phyloP scores from a whole-genome alignment of 495 filamentous ascomycete species.

The Aspergillus sparsus region DNA sequence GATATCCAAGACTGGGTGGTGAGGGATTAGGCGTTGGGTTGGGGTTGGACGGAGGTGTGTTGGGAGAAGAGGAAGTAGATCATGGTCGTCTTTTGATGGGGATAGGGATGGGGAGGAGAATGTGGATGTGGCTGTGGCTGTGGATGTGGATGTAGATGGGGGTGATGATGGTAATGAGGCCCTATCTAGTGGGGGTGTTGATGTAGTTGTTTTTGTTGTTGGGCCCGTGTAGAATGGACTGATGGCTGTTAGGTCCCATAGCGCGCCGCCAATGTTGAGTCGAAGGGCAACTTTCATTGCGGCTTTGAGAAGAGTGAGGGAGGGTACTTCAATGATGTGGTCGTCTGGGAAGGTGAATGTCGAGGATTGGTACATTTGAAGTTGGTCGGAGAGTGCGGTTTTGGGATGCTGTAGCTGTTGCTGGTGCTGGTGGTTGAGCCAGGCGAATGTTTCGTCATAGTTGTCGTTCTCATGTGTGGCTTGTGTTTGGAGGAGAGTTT shows the following conservation, averaged over 20 bases:
- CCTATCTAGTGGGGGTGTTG: neutral
- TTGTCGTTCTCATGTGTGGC: too few relatives aligned
- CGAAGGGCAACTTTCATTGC: slow-evolving; percentile 30
- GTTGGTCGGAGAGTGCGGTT: slow-evolving; percentile 21
- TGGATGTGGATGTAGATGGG: slow-evolving; percentile 39
- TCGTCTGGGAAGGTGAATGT: slow-evolving; percentile 37
- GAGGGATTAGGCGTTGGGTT: slow-evolving; percentile 36
- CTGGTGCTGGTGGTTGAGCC: neutral
- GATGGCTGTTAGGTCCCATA: slow-evolving; percentile 30
- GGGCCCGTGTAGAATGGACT: slow-evolving; percentile 28
- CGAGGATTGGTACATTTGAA: slow-evolving; percentile 26
- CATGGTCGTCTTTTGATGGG: slow-evolving; percentile 18
- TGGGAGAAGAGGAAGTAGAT: slow-evolving; percentile 16
- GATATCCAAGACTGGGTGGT: slow-evolving; percentile 53
- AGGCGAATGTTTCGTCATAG: neutral
- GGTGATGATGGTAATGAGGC: slow-evolving; percentile 30
- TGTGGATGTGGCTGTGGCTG: slow-evolving; percentile 28
- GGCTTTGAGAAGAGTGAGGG: slow-evolving; percentile 29
- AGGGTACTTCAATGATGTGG: slow-evolving; percentile 27
- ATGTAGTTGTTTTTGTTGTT: neutral
- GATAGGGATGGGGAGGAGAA: slow-evolving; percentile 27
- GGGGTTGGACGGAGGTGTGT: slow-evolving; percentile 30
- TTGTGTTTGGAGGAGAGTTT: too few relatives aligned
- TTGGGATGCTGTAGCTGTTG: neutral
- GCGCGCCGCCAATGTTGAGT: slow-evolving; percentile 25